phyloP scores from a whole-genome alignment of 1,284 basidiomycete genomes.

The Cutaneotrichosporon sp. region DNA sequence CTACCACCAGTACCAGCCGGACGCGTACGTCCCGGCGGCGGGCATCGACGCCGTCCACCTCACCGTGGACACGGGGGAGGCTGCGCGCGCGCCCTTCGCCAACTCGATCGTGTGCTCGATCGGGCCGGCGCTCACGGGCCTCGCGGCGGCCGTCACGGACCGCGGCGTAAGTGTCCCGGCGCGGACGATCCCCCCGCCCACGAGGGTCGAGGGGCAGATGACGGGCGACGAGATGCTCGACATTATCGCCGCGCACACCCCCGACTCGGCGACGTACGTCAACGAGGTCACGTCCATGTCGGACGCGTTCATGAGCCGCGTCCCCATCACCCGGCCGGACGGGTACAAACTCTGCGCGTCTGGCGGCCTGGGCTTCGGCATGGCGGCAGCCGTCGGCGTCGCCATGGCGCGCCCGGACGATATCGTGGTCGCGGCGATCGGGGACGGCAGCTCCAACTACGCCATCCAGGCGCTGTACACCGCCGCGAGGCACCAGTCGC shows the following conservation, averaged over 20 bases:
- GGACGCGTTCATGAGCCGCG: slow-evolving; percentile 10
- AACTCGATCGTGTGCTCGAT: slow-evolving; percentile 10
- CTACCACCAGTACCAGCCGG: slow-evolving; percentile 20
- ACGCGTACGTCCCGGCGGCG: background rate
- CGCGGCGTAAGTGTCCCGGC: background rate
- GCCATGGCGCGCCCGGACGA: slow-evolving; percentile 7
- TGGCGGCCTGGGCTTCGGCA: slow-evolving; percentile 16
- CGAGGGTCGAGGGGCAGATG: background rate
- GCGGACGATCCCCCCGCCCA: too few species aligned
- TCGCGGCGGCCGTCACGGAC: background rate
- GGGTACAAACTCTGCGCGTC: slow-evolving; percentile 17
- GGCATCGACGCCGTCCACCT: slow-evolving; percentile 11
- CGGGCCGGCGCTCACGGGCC: background rate
- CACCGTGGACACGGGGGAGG: slow-evolving; percentile 11
- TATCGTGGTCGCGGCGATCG: slow-evolving; percentile 15
- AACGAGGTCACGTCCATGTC: slow-evolving; percentile 20
- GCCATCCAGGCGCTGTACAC: slow-evolving; percentile 16
- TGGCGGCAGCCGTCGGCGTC: slow-evolving; percentile 14
- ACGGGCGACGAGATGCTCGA: slow-evolving; percentile 10
- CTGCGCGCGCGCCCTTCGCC: slow-evolving; percentile 14
- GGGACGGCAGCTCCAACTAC: slow-evolving; percentile 18
- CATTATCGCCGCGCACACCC: slow-evolving; percentile 8
- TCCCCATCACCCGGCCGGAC: background rate
- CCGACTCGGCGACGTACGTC: slow-evolving; percentile 11
- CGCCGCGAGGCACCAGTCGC: slow-evolving; percentile 1